Evolutionary conservation across 495 filamentous ascomycete genomes (phyloP).

Genomic region (Neurospora intermedia): DNA sequence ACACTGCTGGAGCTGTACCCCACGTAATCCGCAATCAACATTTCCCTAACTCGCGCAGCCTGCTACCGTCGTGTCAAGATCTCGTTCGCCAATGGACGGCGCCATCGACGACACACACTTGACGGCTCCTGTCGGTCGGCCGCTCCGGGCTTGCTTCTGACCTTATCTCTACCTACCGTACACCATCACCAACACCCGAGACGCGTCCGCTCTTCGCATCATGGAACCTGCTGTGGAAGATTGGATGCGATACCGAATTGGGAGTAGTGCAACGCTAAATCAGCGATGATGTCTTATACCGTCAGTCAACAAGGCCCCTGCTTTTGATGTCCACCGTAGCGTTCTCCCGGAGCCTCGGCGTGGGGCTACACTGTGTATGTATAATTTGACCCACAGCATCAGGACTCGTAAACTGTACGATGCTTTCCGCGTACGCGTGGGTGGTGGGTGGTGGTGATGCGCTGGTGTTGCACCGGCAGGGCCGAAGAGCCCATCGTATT

Average conservation of each 20-base stretch:
- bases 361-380: neutral
- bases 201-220: neutral
- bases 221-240: neutral
- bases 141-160: neutral
- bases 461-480: neutral
- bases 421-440: neutral
- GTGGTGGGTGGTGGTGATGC: neutral
- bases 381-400: neutral
- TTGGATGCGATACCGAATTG: neutral
- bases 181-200: neutral
- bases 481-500: neutral
- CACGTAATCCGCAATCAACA: neutral
- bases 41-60: neutral
- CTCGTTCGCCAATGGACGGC: neutral
- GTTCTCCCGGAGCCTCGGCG: neutral
- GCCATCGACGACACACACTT: neutral
- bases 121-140: neutral
- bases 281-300: neutral
- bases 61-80: neutral
- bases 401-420: neutral
- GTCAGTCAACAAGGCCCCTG: neutral
- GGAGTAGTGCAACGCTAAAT: neutral
- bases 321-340: neutral
- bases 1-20: neutral
- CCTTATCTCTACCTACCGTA: neutral